A percentile compares a stretch with the other conserved stretches of the same genome.
phyloP scores from a whole-genome alignment of 2,329 filamentous ascomycete species.

The Diaporthe citrichinensis region DNA sequence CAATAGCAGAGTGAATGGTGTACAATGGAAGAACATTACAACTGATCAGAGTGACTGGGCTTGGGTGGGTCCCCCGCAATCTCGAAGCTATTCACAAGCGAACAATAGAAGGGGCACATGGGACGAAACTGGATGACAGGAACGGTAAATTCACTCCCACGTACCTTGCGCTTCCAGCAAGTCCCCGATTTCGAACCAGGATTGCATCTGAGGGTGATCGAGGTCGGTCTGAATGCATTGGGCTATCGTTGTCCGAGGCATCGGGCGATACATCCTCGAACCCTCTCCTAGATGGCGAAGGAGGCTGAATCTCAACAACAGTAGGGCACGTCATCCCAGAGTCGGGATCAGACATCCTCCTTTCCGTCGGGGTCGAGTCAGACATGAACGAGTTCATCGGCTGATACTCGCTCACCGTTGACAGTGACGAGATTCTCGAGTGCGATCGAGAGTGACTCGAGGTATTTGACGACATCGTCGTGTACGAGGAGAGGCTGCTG shows the following conservation, averaged over 20 bases:
- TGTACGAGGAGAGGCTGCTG: slow-evolving; percentile 66
- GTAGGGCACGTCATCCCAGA: slow-evolving; percentile 41
- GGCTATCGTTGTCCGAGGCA: slow-evolving; percentile 37
- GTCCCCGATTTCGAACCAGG: slow-evolving; percentile 32
- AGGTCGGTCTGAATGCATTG: slow-evolving; percentile 35
- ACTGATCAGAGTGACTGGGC: neutral
- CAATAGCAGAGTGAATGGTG: neutral
- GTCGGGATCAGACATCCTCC: slow-evolving; percentile 49
- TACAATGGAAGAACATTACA: slow-evolving; percentile 23
- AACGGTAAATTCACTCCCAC: slow-evolving; percentile 15
- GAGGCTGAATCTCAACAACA: slow-evolving; percentile 43
- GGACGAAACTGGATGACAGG: neutral
- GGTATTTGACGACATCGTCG: slow-evolving; percentile 56
- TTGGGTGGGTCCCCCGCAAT: neutral
- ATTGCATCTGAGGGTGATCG: slow-evolving; percentile 39
- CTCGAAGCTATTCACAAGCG: slow-evolving; percentile 26
- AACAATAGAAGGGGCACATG: slow-evolving; percentile 15
- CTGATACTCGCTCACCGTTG: slow-evolving; percentile 62
- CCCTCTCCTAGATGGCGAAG: slow-evolving; percentile 45
- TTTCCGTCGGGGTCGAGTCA: slow-evolving; percentile 56
- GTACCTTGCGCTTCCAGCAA: slow-evolving; percentile 39
- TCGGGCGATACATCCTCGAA: slow-evolving; percentile 37
- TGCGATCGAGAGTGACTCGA: slow-evolving; percentile 61
- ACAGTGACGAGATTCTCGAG: slow-evolving; percentile 68
- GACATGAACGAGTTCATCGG: slow-evolving; percentile 51